Conservation (phyloP, 2,329 filamentous ascomycete species). For the Lanzia echinophila region DNA sequence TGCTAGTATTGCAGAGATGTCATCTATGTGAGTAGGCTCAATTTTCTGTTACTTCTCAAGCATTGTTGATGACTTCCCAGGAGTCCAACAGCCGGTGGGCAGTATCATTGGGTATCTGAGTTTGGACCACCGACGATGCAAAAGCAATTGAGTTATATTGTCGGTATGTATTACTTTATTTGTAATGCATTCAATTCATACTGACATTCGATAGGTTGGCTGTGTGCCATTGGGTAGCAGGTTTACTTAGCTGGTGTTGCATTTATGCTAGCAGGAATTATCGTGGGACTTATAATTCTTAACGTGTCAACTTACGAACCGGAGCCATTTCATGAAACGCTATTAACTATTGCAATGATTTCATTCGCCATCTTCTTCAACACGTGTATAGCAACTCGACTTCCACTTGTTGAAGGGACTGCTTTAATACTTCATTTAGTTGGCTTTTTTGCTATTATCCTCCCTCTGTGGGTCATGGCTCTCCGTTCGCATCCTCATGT, state of each 20-base stretch:
- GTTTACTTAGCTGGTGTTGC: slow-evolving; percentile 33
- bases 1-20: slow-evolving; percentile 22
- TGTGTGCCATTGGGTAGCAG: slow-evolving; percentile 41
- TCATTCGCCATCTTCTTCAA: slow-evolving; percentile 39
- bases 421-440: slow-evolving; percentile 40
- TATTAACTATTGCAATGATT: slow-evolving; percentile 38
- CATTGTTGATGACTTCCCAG: no score
- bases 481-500: slow-evolving; percentile 20
- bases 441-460: slow-evolving; percentile 39
- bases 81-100: slow-evolving; percentile 50
- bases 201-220: slow-evolving; percentile 33
- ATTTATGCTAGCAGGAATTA: slow-evolving; percentile 38
- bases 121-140: slow-evolving; percentile 42
- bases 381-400: slow-evolving; percentile 32
- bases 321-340: slow-evolving; percentile 36
- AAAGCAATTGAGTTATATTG: slow-evolving; percentile 47
- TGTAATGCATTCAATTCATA: not conserved
- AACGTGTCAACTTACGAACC: slow-evolving; percentile 33
- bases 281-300: slow-evolving; percentile 35
- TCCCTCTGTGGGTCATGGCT: slow-evolving; percentile 32
- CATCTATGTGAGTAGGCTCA: slow-evolving; percentile 11
- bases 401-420: slow-evolving; percentile 38
- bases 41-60: not conserved
- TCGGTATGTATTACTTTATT: slow-evolving; percentile 27
- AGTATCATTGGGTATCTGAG: slow-evolving; percentile 52